Conservation (phyloP, 352 stramenopile genomes). For the Pilasporangium apinafurcum region DNA sequence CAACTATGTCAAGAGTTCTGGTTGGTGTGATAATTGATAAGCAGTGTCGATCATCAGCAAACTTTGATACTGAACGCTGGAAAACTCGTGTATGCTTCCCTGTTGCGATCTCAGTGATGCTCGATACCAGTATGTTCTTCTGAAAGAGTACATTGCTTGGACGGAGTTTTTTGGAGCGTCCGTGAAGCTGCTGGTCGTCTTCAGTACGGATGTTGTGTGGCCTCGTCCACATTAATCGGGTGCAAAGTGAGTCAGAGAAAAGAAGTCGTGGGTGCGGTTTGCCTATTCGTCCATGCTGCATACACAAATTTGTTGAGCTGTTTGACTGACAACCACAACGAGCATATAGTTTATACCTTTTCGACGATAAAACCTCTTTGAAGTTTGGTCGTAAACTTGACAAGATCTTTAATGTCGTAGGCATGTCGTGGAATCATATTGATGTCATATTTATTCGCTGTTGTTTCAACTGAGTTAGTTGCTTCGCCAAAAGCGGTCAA, state of each 20-base stretch:
- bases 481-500: too few relatives aligned
- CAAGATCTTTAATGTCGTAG: conserved; percentile 2
- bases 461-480: too few relatives aligned
- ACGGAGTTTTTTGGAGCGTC: not conserved
- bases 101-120: conserved; percentile 22
- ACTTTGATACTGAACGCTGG: conserved; percentile 13
- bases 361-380: conserved; percentile 30
- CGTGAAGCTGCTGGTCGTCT: conserved; percentile 1
- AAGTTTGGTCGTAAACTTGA: conserved; percentile 30
- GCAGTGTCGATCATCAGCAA: conserved; percentile 18
- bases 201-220: conserved; percentile 1
- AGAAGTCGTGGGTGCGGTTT: conserved; percentile 31
- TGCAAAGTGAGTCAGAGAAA: conserved; percentile 24
- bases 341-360: conserved; percentile 16
- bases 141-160: conserved; percentile 14
- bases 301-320: not conserved
- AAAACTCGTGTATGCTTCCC: conserved; percentile 39
- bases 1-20: conserved; percentile 35
- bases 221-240: conserved; percentile 34
- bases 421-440: not conserved
- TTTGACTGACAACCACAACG: not conserved
- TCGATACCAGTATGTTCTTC: conserved; percentile 20
- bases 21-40: conserved; percentile 30
- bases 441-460: too few relatives aligned
- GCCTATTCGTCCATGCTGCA: conserved; percentile 27